Percentiles rank a stretch among this genome's conserved stretches.
Conservation (phyloP, 176 grass and related monocot species). For the Themeda triandra region DNA sequence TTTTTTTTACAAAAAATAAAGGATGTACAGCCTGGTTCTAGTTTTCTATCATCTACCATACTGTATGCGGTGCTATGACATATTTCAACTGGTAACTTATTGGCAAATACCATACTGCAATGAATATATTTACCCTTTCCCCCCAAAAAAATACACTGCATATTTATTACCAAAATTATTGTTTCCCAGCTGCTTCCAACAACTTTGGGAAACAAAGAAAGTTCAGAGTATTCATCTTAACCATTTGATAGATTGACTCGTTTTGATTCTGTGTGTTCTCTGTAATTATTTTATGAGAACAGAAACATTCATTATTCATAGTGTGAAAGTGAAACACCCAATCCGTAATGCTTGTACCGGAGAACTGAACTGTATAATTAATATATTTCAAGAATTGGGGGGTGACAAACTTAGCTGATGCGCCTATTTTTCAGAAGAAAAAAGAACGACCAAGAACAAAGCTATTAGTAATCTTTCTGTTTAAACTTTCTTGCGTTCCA, state of each 20-base stretch:
- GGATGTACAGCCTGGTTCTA: not conserved
- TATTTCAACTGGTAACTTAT: conserved; percentile 7
- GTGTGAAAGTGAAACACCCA: not conserved
- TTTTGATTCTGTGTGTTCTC: not conserved
- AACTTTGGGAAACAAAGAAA: not conserved
- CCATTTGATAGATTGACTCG: not conserved
- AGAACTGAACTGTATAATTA: not conserved
- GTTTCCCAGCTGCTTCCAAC: not conserved
- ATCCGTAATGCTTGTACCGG: not conserved
- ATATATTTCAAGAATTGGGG: not conserved
- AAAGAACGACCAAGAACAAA: not conserved
- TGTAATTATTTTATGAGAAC: not conserved
- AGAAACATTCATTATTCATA: not conserved
- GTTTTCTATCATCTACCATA: conserved; percentile 1
- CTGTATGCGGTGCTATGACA: not conserved
- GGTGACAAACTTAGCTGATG: not conserved
- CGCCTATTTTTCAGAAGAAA: not conserved
- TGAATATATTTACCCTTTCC: not conserved
- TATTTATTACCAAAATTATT: not conserved
- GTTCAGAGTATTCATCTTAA: not conserved
- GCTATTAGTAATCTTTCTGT: not conserved
- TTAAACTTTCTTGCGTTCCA: not conserved
- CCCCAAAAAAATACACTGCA: not conserved
- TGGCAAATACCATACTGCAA: not conserved
- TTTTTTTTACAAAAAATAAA: not conserved